Base-by-base conservation (phyloP, 257 asterid species). In the Solanum appendiculatum region DNA sequence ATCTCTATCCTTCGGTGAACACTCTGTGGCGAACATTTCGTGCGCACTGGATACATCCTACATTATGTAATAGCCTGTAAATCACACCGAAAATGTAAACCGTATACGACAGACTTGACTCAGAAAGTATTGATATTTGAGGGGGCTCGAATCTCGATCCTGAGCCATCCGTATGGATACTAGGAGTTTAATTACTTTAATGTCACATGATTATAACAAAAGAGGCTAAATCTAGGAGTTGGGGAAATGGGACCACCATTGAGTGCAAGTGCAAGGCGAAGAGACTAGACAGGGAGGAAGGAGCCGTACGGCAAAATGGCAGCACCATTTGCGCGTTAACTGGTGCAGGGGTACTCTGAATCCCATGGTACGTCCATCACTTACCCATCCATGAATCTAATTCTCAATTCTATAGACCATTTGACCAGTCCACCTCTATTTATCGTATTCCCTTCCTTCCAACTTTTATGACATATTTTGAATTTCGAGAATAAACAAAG, bases 11-110 rank as follows among this genome's bases (percentile, higher is more conserved):
- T 51, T 1, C 0, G 4, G 0, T 51, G 9, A 51, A 51, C 0
- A 51, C 0, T 40, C 9, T 2, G 44, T 40, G 4, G 0, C 18
- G 9, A 51, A 51, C 0, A 51, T 0, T 40, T 40, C 0, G 44
- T 40, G 3, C 9, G 1, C 44, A 40, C 0, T 18, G 9, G 0
- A 0, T 16, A 18, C 16, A 51, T 51, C 3, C 18, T 51, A 16
- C 0, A 6, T 6, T 51, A 0, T 18, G n/a, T 6, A 51, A 18
- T 18, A 51, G 3, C 0, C 0, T 6, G 3, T 0, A 51, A 51
- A 51, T 0, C 9, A 51, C 9, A 5, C 3, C 2, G 0, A 51
- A 51, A 51, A 16, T 0, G 1, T 51, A 51, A 51, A 51, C 1
- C 60, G 1, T 3, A 51, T 51, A 0, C 3, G n/a, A 16, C 9